Percentiles rank a stretch among this genome's conserved stretches.
Evolutionary conservation across 257 asterid genomes (phyloP).

Genomic region (Solanum paucissectum): DNA sequence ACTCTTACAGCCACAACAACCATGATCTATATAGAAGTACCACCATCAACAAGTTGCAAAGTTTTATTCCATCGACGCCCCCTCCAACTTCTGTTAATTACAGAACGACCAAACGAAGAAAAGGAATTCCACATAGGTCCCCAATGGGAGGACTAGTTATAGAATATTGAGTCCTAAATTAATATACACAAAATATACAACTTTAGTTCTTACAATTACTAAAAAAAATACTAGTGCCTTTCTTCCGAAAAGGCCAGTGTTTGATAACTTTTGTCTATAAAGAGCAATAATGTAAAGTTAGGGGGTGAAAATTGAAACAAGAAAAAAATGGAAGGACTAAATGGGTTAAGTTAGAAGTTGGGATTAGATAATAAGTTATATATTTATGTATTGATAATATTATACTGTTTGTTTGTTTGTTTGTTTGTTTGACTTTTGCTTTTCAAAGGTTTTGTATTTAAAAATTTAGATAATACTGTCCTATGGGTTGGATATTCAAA

Average conservation of each 20-base stretch:
- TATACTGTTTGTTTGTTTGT: not conserved
- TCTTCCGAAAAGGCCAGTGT: slow-evolving; percentile 2
- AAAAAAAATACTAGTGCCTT: not conserved
- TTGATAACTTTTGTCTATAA: not conserved
- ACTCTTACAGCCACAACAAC: slow-evolving; percentile 1
- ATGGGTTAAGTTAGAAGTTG: not conserved
- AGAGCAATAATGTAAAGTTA: not conserved
- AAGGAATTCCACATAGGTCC: slow-evolving; percentile 28
- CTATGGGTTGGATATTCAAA: not conserved
- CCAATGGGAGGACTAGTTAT: slow-evolving; percentile 22
- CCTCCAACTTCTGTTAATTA: slow-evolving; percentile 17
- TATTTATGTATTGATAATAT: not conserved
- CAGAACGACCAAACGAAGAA: slow-evolving; percentile 19
- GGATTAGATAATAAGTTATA: not conserved
- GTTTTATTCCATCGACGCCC: slow-evolving; percentile 25
- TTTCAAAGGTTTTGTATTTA: not conserved
- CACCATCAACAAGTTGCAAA: not conserved
- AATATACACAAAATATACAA: not conserved
- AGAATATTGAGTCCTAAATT: slow-evolving; percentile 4
- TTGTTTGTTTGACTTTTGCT: not conserved
- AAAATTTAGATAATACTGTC: not conserved
- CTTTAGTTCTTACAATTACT: not conserved
- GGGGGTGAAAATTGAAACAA: not conserved
- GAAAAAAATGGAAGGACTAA: not conserved
- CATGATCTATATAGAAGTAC: not conserved